Base-by-base conservation (phyloP, 768 basidiomycete species). In the Russula virescens region DNA sequence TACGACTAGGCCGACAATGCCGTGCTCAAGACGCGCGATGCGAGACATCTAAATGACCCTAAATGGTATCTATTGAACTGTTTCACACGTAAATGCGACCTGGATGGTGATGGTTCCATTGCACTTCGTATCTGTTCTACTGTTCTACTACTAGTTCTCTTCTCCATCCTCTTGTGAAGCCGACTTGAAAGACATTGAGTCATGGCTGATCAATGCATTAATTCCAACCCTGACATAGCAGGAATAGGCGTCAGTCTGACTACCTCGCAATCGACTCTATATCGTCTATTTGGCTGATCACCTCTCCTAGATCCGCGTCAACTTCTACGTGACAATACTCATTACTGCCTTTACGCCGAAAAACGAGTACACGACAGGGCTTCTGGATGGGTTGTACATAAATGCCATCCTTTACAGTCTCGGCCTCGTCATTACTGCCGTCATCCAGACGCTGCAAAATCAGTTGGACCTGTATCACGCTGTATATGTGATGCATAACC, bases 401-500 rank as follows among this genome's bases (percentile, higher is more conserved):
- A 62, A 52, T 23, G 26, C 61, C 9, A 50, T 58, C 10, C 45
- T 58, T 19, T 43, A 58, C 21, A 55, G 61, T 3, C 50, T 62
- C 25, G 31, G 23, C 25, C 61, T 62, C 25, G 50, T 63, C 46
- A n/a, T 54, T 16, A 54, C 62, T 5, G 62, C 52, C 9, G 46
- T 49, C 14, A 40, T 63, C 14, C 62, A 63, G 52, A 59, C 57
- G 31, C 4, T 34, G 7, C 45, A 59, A 23, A 3, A 26, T 2
- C 38, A 58, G 25, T 28, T 63, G 14, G 62, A 63, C 46, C 25
- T 63, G 38, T 63, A 63, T 54, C 62, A 63, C 49, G 62, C 62
- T 0, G 48, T 63, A 9, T 42, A 59, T 38, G 62, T 63, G 9
- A 63, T 59, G 62, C 57, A 63, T 18, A 53, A 49, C 2, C 42